Base-by-base conservation (phyloP, 106 monocot genomes). In the Triglochin maritima region DNA sequence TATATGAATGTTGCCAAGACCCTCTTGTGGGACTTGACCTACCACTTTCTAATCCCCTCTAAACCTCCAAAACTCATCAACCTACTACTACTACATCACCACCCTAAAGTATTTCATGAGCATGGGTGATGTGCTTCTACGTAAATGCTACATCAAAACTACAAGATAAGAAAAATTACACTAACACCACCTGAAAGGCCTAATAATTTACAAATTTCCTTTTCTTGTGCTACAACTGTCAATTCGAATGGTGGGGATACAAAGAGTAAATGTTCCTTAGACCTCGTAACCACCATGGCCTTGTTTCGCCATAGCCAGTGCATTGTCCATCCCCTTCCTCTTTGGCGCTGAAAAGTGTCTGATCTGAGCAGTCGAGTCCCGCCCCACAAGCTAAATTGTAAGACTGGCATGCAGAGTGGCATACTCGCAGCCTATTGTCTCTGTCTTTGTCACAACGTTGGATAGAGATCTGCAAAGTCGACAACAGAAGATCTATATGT, bases 351-450 rank as follows among this genome's bases (percentile, higher is more conserved):
- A 99, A 99, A 9, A 99, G 79, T 7, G 98, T 99, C 65, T 86
- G 92, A 66, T 99, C 98, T 0, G 98, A 92, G 80, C 98, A 99
- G 73, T 99, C 98, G 4, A 99, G 86, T 43, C 77, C 68, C 9
- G 98, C 92, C 7, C 86, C 84, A 57, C 98, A 99, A 5, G 98
- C 98, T 2, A 65, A 60, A 59, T 99, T 99, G 60, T 99, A 99
- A 2, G 88, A 86, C 9, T 68, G 64, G 57, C 98, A 99, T 3
- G 98, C 98, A 72, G 98, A 92, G 77, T 99, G 83, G 70, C 98
- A 99, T 10, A 99, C 98, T 12, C 98, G 71, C 52, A 99, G 86
- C 63, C 98, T 80, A 68, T 99, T 89, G 77, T 99, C 98, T 44
- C 98, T 92, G 70, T 92, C 98, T 67, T 77, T 78, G 74, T 99